Evolutionary conservation across 495 filamentous ascomycete species (phyloP).

Genomic region (Saxophila tyrrhenica): DNA sequence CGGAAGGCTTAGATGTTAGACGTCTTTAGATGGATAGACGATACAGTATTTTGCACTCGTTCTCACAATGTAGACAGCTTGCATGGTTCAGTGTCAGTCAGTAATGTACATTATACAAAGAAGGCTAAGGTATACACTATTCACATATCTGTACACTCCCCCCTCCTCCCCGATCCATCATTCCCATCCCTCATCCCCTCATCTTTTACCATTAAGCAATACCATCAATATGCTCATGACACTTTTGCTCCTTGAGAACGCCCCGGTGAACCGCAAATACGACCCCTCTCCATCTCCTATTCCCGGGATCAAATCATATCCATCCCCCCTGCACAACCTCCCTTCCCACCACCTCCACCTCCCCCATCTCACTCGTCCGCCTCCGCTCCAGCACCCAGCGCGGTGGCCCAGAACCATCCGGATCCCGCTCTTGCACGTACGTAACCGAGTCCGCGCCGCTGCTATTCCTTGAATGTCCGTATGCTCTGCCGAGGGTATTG

Average conservation of each 20-base stretch:
- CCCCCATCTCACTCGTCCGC: conserved; percentile 30
- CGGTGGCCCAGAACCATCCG: conserved; percentile 19
- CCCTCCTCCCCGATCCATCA: too few relatives aligned
- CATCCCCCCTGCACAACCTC: conserved; percentile 32
- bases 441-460: conserved; percentile 31
- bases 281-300: too few relatives aligned
- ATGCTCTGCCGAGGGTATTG: not conserved
- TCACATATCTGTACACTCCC: not conserved
- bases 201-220: not conserved
- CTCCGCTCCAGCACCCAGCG: conserved; percentile 34
- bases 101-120: not conserved
- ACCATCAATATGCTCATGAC: too few relatives aligned
- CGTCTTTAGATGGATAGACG: not conserved
- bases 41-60: not conserved
- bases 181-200: not conserved
- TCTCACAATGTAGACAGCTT: too few relatives aligned
- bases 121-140: too few relatives aligned
- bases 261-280: not conserved
- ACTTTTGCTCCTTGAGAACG: too few relatives aligned
- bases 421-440: conserved; percentile 30
- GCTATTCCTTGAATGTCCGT: conserved; percentile 26
- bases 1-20: not conserved
- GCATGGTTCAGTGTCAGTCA: too few relatives aligned
- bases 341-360: conserved; percentile 30
- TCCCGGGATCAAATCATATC: too few relatives aligned